Conservation (phyloP, 208 protist genomes). For the Crithidia expoeki region DNA sequence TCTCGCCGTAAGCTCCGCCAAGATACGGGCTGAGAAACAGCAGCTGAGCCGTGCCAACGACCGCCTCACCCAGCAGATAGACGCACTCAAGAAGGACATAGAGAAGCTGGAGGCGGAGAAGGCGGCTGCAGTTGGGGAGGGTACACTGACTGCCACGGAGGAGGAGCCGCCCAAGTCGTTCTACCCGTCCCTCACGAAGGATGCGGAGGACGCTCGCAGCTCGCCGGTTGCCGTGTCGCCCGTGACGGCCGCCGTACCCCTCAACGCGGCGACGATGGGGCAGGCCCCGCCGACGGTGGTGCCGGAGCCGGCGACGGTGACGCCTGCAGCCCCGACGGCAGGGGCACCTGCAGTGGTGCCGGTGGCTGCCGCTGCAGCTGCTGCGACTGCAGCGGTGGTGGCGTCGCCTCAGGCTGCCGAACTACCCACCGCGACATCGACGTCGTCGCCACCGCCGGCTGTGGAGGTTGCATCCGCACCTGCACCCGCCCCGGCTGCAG, state of each 20-base stretch:
- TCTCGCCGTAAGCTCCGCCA: constrained; percentile 57
- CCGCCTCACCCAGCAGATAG: constrained; percentile 53
- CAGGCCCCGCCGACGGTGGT: not conserved
- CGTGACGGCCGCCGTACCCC: not conserved
- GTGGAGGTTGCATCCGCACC: constrained; percentile 1
- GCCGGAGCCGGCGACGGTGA: not conserved
- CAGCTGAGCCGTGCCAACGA: constrained; percentile 61
- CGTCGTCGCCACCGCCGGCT: not conserved
- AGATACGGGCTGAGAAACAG: constrained; percentile 60
- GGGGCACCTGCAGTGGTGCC: not conserved
- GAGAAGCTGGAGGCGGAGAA: constrained; percentile 31
- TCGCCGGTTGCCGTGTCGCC: constrained; percentile 1
- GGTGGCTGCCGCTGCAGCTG: not conserved
- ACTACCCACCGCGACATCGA: not conserved
- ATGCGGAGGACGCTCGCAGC: constrained; percentile 26
- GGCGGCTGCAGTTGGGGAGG: constrained; percentile 2
- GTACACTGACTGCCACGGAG: constrained; percentile 16
- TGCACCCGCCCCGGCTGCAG: not conserved
- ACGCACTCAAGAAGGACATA: constrained; percentile 43
- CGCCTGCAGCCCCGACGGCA: not conserved
- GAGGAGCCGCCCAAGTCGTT: constrained; percentile 3
- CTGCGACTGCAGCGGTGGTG: not conserved
- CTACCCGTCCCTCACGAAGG: constrained; percentile 13
- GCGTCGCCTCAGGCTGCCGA: not conserved
- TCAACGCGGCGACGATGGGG: not conserved